phyloP scores from a whole-genome alignment of 129 eudicot species.

The Helianthus tuberosus region DNA sequence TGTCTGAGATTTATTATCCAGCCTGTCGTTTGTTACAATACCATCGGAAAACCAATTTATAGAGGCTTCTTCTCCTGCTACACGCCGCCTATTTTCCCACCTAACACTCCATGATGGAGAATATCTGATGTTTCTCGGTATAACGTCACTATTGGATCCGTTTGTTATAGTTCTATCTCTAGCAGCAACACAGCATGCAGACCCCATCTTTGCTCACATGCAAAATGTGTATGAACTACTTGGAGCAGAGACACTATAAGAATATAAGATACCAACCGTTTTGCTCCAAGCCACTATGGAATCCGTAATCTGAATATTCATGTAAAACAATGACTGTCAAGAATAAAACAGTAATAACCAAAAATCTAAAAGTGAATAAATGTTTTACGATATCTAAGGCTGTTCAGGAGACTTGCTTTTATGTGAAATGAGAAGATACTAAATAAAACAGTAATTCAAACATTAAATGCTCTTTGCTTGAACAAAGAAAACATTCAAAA shows the following conservation, averaged over 20 bases:
- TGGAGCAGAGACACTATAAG: conserved; percentile 20
- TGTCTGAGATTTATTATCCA: conserved; percentile 70
- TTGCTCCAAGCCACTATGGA: conserved; percentile 26
- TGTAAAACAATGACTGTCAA: conserved; percentile 7
- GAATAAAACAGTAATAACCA: neutral
- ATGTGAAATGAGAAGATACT: conserved; percentile 3
- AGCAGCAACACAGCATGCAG: conserved; percentile 98
- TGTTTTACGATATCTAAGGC: neutral
- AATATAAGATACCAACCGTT: neutral
- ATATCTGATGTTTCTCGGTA: conserved; percentile 70
- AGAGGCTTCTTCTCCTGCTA: conserved; percentile 88
- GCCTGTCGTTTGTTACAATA: conserved; percentile 47
- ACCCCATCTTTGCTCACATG: conserved; percentile 74
- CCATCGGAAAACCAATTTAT: conserved; percentile 64
- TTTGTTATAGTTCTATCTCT: conserved; percentile 79
- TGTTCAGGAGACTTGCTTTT: neutral
- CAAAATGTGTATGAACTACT: conserved; percentile 31
- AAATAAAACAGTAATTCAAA: conserved; percentile 1
- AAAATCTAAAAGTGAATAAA: conserved; percentile 2
- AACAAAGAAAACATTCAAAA: neutral
- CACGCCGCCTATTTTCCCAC: conserved; percentile 52
- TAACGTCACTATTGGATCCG: conserved; percentile 56
- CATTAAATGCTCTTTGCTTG: conserved; percentile 10
- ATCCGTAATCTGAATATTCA: conserved; percentile 29
- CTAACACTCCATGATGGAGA: conserved; percentile 96